phyloP scores from a whole-genome alignment of 495 filamentous ascomycete species.

The Bombardia bombarda region DNA sequence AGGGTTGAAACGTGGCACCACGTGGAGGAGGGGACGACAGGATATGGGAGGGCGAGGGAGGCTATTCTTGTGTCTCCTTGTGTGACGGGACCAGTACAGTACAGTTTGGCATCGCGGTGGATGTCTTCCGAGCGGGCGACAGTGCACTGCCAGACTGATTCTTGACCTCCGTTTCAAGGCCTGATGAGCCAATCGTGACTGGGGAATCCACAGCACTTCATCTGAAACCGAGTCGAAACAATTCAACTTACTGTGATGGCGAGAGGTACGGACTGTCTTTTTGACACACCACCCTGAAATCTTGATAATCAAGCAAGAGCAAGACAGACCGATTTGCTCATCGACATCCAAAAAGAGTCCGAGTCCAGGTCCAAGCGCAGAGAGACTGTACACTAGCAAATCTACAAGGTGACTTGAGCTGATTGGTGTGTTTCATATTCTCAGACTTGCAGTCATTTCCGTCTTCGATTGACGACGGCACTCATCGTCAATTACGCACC shows the following conservation, averaged over 20 bases:
- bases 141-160: no score
- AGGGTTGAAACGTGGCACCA: conserved; percentile 1
- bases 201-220: not conserved
- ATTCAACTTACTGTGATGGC: no score
- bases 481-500: no score
- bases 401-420: no score
- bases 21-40: conserved; percentile 1
- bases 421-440: no score
- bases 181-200: not conserved
- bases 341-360: not conserved
- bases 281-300: no score
- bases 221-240: conserved; percentile 3
- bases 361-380: not conserved
- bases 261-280: no score
- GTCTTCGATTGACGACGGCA: no score
- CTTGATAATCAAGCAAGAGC: no score
- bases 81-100: no score
- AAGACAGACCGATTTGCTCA: not conserved
- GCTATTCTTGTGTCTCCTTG: not conserved
- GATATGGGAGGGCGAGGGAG: not conserved
- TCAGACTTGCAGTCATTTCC: not conserved
- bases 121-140: not conserved
- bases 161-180: no score
- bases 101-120: not conserved
- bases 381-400: not conserved